Evolutionary conservation across 2,329 filamentous ascomycete genomes (phyloP), one percentile per base, ranked within the genome.

Genomic region (Colletotrichum magnum): DNA sequence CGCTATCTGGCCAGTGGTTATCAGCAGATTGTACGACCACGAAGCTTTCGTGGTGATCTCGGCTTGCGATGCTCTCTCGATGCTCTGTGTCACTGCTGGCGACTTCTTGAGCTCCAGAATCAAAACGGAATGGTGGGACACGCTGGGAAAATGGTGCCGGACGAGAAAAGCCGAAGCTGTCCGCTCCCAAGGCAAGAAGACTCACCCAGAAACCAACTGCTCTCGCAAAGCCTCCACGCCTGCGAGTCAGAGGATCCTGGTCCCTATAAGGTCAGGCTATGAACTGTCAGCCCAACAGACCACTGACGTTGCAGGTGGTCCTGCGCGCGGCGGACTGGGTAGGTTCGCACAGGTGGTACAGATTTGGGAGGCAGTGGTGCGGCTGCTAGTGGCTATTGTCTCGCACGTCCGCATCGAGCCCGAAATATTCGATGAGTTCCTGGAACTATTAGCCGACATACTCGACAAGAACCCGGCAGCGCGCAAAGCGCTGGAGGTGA

Each of bases 1-100:
- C 79, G 91, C 92, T 3, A 84, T 98, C 7, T 99, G 95, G 95
- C 94, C 95, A 0, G 92, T 97, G 6, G 83, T 97, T 5, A 82
- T 92, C 2, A 84, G 86, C n/a, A 86, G 90, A 26, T 83, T 94
- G 6, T 88, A 90, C 72, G 93, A 94, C 72, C 72, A 81, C 4
- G 91, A 94, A 77, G 82, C 88, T 0, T 92, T 90, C 75, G 88
- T 98, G 10, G 87, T 88, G 2, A 87, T 92, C 9, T 89, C 91
- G 16, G 91, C 94, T 6, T 90, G 94, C 68, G 85, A 90, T 15
- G 88, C 93, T 0, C 83, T 98, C 3, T 84, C 84, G 2, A 83
- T 87, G 12, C 86, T 98, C 65, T 97, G 94, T 76, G 82, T 84
- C 64, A 84, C 88, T 54, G 93, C 94, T 0, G 93, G 94, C 0